Evolutionary conservation across 805 yeast species (phyloP), one percentile per base, ranked within the genome.

Genomic region (Brettanomyces nanus): DNA sequence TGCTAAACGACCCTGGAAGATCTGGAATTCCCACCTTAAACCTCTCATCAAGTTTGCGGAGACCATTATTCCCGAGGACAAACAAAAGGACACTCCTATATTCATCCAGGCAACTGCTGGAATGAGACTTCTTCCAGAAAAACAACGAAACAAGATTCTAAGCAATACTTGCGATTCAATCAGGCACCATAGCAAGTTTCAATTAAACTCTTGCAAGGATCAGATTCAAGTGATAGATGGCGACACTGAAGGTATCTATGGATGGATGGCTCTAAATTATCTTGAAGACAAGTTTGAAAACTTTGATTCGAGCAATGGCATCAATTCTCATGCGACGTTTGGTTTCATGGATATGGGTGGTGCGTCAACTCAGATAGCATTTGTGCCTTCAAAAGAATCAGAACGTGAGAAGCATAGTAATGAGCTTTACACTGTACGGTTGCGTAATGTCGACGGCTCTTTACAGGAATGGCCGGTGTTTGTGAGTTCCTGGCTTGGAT

Each of bases 261-360:
- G 98, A 13, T 92, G 98, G 98, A 58, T 92, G 22, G 92, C 90
- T 0, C 65, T 92, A 34, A 92, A 92, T 56, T 92, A 90, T 59
- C 61, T 92, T 39, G 71, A 81, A 59, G 81, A 84, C 1, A 73
- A 73, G 42, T 64, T 84, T 35, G 68, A 79, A 43, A 56, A 69
- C 37, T 73, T 69, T 47, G 67, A 68, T 27, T 10, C 3, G 11
- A 13, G 14, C 10, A 34, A 34, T 22, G 14, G 23, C 13, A 10
- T 34, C 7, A 38, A 45, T 2, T 56, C 54, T 9, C 53, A 58
- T 2, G 77, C 95, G 0, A 34, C 37, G 15, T 80, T 73, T 46
- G 98, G 98, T 4, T 90, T 92, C 50, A 82, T 92, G 90, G 98
- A 92, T 58, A 92, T 92, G 98, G 98, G 98, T 13, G 98, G 98